Percentiles rank a stretch among this genome's conserved stretches.
Evolutionary conservation across 106 monocot species (phyloP).

Genomic region (Vanilla planifolia): DNA sequence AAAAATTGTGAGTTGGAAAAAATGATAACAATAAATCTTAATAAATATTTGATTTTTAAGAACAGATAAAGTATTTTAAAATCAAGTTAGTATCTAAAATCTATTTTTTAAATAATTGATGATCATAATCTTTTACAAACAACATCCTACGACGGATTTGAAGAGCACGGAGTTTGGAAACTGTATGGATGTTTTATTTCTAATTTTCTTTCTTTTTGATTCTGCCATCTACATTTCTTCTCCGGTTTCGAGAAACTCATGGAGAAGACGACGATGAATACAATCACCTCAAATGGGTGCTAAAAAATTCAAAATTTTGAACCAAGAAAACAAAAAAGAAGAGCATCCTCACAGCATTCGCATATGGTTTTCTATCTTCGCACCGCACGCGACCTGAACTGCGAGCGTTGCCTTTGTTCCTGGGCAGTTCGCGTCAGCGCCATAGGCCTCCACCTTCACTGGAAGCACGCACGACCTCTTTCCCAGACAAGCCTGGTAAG

Average conservation of each 20-base stretch:
- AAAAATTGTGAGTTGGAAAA: too few species aligned
- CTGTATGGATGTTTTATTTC: too few species aligned
- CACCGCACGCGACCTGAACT: slow-evolving; percentile 30
- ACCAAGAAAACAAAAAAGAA: not conserved
- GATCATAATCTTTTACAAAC: too few species aligned
- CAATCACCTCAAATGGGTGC: not conserved
- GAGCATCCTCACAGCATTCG: not conserved
- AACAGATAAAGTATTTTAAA: too few species aligned
- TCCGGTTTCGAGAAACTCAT: not conserved
- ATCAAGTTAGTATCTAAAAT: too few species aligned
- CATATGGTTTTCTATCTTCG: not conserved
- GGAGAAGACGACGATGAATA: not conserved
- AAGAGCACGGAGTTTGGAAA: too few species aligned
- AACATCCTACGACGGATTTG: too few species aligned
- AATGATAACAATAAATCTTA: too few species aligned
- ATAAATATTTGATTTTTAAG: too few species aligned
- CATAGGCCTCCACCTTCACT: slow-evolving; percentile 20
- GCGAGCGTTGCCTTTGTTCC: slow-evolving; percentile 31
- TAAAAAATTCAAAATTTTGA: not conserved
- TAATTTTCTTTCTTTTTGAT: too few species aligned
- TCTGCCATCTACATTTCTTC: not conserved
- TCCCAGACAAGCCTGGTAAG: slow-evolving; percentile 32
- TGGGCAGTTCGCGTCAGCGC: slow-evolving; percentile 16
- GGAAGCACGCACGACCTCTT: slow-evolving; percentile 29
- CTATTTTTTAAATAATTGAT: too few species aligned